Base-by-base conservation (phyloP, 495 filamentous ascomycete species). In the Neurospora hispaniola region DNA sequence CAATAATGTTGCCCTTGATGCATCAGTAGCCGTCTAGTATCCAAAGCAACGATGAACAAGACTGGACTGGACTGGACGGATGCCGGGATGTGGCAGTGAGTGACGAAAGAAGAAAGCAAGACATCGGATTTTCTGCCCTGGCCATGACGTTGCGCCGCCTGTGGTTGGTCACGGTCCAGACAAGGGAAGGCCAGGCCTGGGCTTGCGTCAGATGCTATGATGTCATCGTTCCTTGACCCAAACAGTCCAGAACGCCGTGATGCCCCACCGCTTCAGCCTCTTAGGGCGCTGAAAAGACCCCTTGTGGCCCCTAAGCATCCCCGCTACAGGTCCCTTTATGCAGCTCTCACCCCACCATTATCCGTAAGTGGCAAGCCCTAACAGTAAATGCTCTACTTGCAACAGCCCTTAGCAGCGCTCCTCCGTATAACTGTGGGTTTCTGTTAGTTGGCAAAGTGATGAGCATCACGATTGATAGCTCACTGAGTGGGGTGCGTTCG, bases 381-480 rank as follows among this genome's bases (percentile, higher is more conserved):
- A 66, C 54, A 66, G 14, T 0, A 12, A 14, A 66, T 2, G 23
- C 1, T 66, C 27, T 2, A 4, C 14, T 7, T 16, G 4, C 3
- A 18, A 16, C 3, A 18, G 3, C 8, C 5, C 11, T 31, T 62
- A 62, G 3, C 23, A 62, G 4, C 0, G 7, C 2, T 23, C 1
- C 46, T 0, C 0, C 0, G 27, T 2, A 12, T 12, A 6, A 23
- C 3, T 0, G 0, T 10, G 8, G 2, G 20, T 12, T 46, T 4
- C n/a, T 62, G 54, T 66, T 66, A 66, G 54, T 14, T 0, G 35
- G 1, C 7, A 0, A 3, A 0, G 27, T 0, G 27, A 31, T 35
- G 14, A 35, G 27, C 14, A 66, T 66, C 6, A 38, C 54, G 27
- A 66, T 18, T 14, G 27, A 18, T 66, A 66, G 12, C 14, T 27